Evolutionary conservation across 1,139 yeast genomes (phyloP).

Genomic region (Taphrina sp.): DNA sequence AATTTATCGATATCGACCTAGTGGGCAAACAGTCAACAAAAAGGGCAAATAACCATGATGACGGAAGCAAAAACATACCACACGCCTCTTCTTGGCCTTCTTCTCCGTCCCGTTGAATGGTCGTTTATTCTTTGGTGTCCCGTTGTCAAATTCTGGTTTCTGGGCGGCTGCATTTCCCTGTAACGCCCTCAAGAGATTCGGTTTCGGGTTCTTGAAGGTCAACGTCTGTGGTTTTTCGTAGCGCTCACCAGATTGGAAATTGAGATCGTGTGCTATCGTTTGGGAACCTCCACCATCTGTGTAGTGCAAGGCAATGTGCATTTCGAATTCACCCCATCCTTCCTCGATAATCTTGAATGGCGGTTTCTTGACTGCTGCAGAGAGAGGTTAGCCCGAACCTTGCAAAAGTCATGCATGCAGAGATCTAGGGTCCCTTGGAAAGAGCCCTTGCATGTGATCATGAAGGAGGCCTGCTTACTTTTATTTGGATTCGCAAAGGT

Average conservation of each 20-base stretch:
- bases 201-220: conserved; percentile 32
- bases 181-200: conserved; percentile 24
- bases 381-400: not conserved
- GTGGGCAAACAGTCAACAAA: conserved; percentile 43
- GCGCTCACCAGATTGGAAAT: conserved; percentile 68
- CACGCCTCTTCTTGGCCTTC: conserved; percentile 47
- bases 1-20: conserved; percentile 77
- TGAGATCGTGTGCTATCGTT: conserved; percentile 82
- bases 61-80: too few species aligned
- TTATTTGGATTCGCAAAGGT: conserved; percentile 89
- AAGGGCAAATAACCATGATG: too few species aligned
- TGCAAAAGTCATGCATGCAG: not conserved
- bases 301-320: conserved; percentile 72
- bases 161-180: conserved; percentile 37
- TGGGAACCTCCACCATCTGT: conserved; percentile 87
- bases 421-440: too few species aligned
- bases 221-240: conserved; percentile 67
- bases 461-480: conserved; percentile 37
- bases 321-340: conserved; percentile 98
- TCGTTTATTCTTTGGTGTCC: conserved; percentile 45
- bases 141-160: conserved; percentile 40
- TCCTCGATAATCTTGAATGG: conserved; percentile 91
- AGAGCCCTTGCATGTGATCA: not conserved
- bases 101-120: conserved; percentile 46
- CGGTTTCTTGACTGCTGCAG: conserved; percentile 61